Percentiles rank a stretch among this genome's conserved stretches.
These are phyloP conservation scores for Trypanosoma boissoni DNA, from an alignment of 208 protist genomes.

Conservation along the genomic window DNA sequence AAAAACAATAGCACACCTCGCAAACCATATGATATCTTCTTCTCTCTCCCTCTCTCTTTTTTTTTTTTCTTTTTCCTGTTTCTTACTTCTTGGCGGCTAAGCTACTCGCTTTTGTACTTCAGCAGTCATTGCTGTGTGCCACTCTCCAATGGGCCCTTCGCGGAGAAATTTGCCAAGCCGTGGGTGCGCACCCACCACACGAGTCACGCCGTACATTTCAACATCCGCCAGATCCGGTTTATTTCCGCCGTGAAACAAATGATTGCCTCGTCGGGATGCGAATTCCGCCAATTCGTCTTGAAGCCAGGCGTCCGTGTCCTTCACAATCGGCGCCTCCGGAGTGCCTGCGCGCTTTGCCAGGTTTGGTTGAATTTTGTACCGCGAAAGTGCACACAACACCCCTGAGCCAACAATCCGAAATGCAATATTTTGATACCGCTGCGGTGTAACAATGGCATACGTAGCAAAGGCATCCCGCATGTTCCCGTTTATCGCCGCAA, in stretches of 20 bases:
- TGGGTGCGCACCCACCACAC: constrained; percentile 53
- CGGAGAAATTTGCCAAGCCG: constrained; percentile 35
- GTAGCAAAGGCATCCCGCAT: constrained; percentile 56
- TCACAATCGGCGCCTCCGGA: background rate
- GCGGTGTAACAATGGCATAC: constrained; percentile 51
- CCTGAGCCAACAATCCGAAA: constrained; percentile 54
- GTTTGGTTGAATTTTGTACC: constrained; percentile 48
- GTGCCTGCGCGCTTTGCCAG: background rate
- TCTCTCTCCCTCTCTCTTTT: background rate
- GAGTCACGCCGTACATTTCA: constrained; percentile 80
- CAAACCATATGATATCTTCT: background rate
- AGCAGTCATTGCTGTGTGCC: constrained; percentile 54
- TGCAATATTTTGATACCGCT: constrained; percentile 49
- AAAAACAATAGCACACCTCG: background rate
- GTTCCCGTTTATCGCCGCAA: constrained; percentile 60
- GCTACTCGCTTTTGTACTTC: constrained; percentile 28
- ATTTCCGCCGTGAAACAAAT: constrained; percentile 64
- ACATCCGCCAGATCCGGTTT: constrained; percentile 71
- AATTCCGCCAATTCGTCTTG: constrained; percentile 46
- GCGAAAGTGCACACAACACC: constrained; percentile 47
- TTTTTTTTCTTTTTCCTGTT: constrained; percentile 14
- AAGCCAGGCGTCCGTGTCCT: constrained; percentile 39
- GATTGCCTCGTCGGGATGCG: constrained; percentile 17
- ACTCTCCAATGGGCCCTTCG: constrained; percentile 49
- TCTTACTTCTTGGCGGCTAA: background rate